Evolutionary conservation across 2,329 filamentous ascomycete species (phyloP), one percentile per base, ranked within the genome.

Genomic region (Rhynchosporium agropyri): DNA sequence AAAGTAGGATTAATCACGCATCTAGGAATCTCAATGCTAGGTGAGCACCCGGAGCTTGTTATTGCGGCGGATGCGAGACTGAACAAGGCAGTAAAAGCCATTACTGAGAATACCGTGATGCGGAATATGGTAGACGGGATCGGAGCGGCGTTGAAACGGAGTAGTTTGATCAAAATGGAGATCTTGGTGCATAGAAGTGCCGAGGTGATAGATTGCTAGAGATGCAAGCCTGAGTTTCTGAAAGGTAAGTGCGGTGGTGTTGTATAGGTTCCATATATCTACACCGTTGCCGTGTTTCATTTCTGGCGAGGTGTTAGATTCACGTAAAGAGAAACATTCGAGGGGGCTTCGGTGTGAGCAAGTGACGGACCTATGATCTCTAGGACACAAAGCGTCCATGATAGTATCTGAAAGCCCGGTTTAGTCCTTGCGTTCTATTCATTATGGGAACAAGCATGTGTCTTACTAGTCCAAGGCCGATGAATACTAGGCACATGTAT

Each of bases 201-300:
- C 33, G n/a, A 54, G 20, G 51, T 54, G 33, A 38, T 40, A 54
- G n/a, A 54, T 28, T 9, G 20, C 8, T 29, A 40, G 51, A 8
- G 51, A 54, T 28, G 51, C 51, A 20, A 42, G 36, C 9, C 40
- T 20, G 3, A 54, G 51, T 54, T 59, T 59, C 10, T 51, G 46
- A n/a, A 59, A 59, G 4, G 12, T 42, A 10, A 58, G 28, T 13
- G 26, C 56, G 13, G 48, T 10, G 10, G 8, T 26, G 8, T 33
- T 49, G 43, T 58, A 58, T 3, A 58, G 9, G n/a, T 58, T 58
- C 56, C 56, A 58, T 10, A 49, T 40, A 38, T 58, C 43, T 9
- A 50, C 46, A 3, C 56, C 56, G 20, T 40, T 40, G 43, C 56
- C 56, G 46, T 58, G 40, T 40, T 36, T 29, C 15, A 49, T 20